phyloP scores from a whole-genome alignment of 768 basidiomycete species.

The Termitomyces sp. region DNA sequence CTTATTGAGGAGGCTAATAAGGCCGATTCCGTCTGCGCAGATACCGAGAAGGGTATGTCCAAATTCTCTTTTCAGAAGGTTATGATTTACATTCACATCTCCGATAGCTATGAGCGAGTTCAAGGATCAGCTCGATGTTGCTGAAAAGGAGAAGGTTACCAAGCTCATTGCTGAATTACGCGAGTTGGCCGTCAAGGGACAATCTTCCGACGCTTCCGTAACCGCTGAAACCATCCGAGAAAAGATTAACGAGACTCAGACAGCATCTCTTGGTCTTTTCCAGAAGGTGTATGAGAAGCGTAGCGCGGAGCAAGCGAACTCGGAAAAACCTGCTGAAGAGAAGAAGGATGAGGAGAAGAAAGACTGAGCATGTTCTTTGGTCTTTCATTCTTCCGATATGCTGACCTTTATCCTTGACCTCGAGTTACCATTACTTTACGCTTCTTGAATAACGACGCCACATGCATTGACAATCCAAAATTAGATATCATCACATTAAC shows the following conservation, averaged over 20 bases:
- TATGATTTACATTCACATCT: neutral
- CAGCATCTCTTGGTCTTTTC: slow-evolving; percentile 94
- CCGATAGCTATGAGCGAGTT: slow-evolving; percentile 87
- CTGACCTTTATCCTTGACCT: neutral
- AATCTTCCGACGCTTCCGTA: slow-evolving; percentile 74
- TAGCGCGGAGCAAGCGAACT: slow-evolving; percentile 57
- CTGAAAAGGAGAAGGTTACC: slow-evolving; percentile 92
- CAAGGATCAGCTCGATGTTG: slow-evolving; percentile 90
- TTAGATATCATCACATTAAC: slow-evolving; percentile 8
- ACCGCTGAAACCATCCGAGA: slow-evolving; percentile 86
- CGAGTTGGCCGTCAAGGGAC: slow-evolving; percentile 86
- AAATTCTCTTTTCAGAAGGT: neutral
- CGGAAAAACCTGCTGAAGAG: slow-evolving; percentile 35
- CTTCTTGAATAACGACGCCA: slow-evolving; percentile 9
- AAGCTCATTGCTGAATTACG: slow-evolving; percentile 85
- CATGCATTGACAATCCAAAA: slow-evolving; percentile 13
- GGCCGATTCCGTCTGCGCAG: slow-evolving; percentile 89
- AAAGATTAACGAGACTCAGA: slow-evolving; percentile 91
- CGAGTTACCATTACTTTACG: slow-evolving; percentile 6
- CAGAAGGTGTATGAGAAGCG: slow-evolving; percentile 97
- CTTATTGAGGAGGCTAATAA: slow-evolving; percentile 97
- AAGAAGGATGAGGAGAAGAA: slow-evolving; percentile 77
- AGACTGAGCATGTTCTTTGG: slow-evolving; percentile 43
- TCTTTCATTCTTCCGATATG: neutral
- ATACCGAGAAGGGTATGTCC: slow-evolving; percentile 87